These are phyloP conservation scores for Dalechampia spathulata DNA, from an alignment of 441 rosid species.

Conservation along the genomic window DNA sequence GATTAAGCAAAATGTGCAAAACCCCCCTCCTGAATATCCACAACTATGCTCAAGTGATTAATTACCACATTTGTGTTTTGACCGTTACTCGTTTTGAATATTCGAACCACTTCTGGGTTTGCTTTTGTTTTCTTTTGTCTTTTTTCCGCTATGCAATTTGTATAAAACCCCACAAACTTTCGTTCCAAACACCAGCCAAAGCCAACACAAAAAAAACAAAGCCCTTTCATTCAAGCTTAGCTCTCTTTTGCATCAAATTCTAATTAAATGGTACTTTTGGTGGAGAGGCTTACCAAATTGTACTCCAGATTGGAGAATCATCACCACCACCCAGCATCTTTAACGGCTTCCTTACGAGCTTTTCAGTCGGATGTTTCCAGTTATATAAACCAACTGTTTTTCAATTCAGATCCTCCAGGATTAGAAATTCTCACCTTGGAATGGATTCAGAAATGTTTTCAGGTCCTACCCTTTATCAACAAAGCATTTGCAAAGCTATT, in stretches of 20 bases:
- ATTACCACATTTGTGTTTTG: too few relatives aligned
- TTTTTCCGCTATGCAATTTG: too few relatives aligned
- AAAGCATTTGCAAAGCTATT: conserved; percentile 45
- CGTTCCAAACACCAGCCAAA: too few relatives aligned
- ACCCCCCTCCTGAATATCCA: too few relatives aligned
- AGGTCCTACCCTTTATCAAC: conserved; percentile 36
- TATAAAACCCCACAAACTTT: not conserved
- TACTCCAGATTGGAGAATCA: conserved; percentile 42
- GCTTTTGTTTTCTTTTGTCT: too few relatives aligned
- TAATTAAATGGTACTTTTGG: conserved; percentile 34
- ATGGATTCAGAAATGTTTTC: conserved; percentile 41
- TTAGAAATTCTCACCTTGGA: conserved; percentile 25
- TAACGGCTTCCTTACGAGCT: conserved; percentile 28
- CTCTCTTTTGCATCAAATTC: too few relatives aligned
- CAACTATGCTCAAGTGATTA: too few relatives aligned
- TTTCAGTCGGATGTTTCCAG: conserved; percentile 33
- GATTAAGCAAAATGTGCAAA: too few relatives aligned
- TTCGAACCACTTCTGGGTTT: too few relatives aligned
- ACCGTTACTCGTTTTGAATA: too few relatives aligned
- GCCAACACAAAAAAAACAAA: not conserved
- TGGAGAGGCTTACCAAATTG: conserved; percentile 30
- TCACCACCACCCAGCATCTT: conserved; percentile 23
- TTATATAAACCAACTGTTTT: conserved; percentile 23
- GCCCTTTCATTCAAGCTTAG: not conserved
- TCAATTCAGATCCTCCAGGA: conserved; percentile 20